Conservation (phyloP, 73 alveolate genomes). For the Paramecium pentaurelia region DNA sequence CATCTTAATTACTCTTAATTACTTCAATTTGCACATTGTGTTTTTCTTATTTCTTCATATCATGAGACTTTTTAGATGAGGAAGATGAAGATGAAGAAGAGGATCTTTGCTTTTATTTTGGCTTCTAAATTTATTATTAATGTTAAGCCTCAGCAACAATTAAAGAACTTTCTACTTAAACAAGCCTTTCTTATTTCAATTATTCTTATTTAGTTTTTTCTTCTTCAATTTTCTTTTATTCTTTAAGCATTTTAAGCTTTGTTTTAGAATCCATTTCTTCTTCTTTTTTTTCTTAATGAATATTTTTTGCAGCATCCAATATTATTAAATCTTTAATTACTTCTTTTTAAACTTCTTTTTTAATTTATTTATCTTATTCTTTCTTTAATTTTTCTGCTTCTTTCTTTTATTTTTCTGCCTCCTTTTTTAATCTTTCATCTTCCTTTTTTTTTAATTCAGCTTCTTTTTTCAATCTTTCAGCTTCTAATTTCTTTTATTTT, state of each 20-base stretch:
- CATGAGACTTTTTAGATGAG: neutral
- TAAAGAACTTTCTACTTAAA: neutral
- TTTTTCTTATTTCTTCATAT: neutral
- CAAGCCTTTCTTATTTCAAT: neutral
- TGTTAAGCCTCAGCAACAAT: neutral
- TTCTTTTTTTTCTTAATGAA: neutral
- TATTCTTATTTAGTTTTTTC: neutral
- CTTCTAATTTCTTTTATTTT: neutral
- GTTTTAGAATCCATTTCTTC: neutral
- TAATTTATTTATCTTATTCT: neutral
- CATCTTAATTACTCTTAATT: neutral
- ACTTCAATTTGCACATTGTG: neutral
- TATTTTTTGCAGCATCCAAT: neutral
- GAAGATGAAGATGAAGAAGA: neutral
- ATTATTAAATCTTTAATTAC: neutral
- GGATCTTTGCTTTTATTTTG: neutral
- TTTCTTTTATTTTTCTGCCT: neutral
- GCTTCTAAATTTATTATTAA: neutral
- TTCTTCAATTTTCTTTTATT: neutral
- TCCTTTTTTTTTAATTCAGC: neutral
- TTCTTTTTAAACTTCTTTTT: neutral
- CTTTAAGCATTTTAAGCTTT: neutral
- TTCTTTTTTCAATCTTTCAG: neutral
- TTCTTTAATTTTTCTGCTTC: neutral
- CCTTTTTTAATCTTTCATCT: neutral